Conservation (phyloP, 257 asterid species). For the Lycium ferocissimum region DNA sequence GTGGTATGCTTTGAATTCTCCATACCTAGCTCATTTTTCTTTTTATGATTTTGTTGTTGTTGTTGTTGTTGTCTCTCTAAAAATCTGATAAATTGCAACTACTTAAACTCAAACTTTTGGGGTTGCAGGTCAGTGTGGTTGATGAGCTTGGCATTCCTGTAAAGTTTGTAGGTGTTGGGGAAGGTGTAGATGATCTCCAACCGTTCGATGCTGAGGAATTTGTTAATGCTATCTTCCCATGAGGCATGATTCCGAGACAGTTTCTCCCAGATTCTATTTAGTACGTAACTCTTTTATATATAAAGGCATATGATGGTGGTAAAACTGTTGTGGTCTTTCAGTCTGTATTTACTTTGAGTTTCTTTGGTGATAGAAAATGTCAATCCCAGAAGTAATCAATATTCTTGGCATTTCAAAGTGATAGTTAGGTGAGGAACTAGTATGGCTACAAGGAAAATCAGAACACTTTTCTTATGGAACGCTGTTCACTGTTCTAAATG, state of each 20-base stretch:
- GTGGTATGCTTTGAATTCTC: constrained; percentile 59
- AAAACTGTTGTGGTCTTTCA: background rate
- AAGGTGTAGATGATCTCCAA: constrained; percentile 86
- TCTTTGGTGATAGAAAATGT: background rate
- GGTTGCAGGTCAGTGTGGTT: constrained; percentile 86
- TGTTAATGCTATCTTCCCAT: constrained; percentile 87
- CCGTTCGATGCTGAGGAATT: constrained; percentile 92
- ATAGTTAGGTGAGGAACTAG: background rate
- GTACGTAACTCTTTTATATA: background rate
- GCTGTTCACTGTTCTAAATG: background rate
- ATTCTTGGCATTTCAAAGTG: background rate
- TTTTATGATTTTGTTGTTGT: constrained; percentile 15
- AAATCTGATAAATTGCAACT: background rate
- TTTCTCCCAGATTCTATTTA: constrained; percentile 19
- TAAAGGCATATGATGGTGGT: background rate
- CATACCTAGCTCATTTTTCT: background rate
- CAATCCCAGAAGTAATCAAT: background rate
- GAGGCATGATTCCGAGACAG: constrained; percentile 37
- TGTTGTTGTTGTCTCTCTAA: background rate
- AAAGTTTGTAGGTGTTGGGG: constrained; percentile 95
- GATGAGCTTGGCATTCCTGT: constrained; percentile 97
- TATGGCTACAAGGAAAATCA: background rate
- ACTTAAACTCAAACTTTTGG: background rate
- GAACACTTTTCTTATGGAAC: background rate
- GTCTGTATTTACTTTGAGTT: background rate